Conservation (phyloP, 1,139 yeast species). For the Kodamaea plutei region DNA sequence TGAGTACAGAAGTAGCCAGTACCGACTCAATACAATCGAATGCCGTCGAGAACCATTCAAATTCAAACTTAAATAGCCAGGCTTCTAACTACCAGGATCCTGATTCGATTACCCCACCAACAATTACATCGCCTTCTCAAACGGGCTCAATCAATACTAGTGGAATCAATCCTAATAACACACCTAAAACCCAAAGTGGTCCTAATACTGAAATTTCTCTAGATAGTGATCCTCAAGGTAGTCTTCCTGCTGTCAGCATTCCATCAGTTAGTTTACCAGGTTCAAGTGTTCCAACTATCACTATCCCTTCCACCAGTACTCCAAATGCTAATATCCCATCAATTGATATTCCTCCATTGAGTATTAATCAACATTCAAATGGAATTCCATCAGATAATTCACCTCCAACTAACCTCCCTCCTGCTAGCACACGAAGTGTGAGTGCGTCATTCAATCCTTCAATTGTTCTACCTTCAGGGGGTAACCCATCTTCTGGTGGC, state of each 20-base stretch:
- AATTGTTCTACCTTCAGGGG: neutral
- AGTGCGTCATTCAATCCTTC: neutral
- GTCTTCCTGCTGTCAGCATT: neutral
- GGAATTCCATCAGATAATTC: neutral
- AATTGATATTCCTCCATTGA: neutral
- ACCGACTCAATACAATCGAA: too few relatives aligned
- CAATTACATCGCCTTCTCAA: neutral
- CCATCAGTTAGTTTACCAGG: neutral
- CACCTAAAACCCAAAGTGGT: neutral
- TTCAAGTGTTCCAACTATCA: neutral
- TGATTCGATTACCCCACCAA: neutral
- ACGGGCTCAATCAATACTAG: neutral
- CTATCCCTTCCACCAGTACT: neutral
- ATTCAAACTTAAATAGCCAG: too few relatives aligned
- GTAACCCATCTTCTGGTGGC: neutral
- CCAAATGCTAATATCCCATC: neutral
- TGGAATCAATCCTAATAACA: neutral
- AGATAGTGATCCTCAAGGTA: neutral
- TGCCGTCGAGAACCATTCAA: too few relatives aligned
- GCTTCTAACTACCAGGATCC: too few relatives aligned
- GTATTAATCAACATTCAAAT: neutral
- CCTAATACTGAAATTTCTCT: neutral
- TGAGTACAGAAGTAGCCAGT: too few relatives aligned
- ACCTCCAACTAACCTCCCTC: neutral
- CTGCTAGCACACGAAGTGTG: neutral